These are phyloP conservation scores for Amanita rimosa DNA, from an alignment of 768 basidiomycete genomes.

Conservation along the genomic window DNA sequence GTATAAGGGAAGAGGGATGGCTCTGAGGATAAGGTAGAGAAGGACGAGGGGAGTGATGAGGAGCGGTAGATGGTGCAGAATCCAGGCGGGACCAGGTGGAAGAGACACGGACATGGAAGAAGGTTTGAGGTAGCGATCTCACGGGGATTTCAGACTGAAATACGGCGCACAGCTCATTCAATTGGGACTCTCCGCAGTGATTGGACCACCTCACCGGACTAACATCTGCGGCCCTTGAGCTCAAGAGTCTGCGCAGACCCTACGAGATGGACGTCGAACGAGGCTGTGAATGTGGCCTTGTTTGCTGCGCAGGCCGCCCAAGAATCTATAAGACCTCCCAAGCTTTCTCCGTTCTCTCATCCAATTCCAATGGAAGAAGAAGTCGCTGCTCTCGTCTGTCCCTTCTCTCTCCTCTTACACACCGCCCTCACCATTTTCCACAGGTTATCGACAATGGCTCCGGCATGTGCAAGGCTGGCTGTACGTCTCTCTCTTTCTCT, in stretches of 20 bases:
- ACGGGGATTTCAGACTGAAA: neutral
- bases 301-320: neutral
- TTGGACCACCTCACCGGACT: too few relatives aligned
- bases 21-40: conserved; percentile 8
- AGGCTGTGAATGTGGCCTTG: neutral
- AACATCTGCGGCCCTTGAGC: too few relatives aligned
- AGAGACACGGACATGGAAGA: conserved; percentile 1
- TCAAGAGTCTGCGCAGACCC: too few relatives aligned
- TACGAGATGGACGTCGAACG: too few relatives aligned
- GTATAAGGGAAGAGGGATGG: conserved; percentile 9
- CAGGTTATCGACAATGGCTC: conserved; percentile 91
- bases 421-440: neutral
- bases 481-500: conserved; percentile 44
- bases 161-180: neutral
- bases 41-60: conserved; percentile 9
- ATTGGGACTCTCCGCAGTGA: too few relatives aligned
- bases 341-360: too few relatives aligned
- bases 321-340: too few relatives aligned
- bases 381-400: conserved; percentile 35
- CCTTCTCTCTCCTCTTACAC: conserved; percentile 24
- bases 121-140: neutral
- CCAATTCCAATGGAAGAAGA: conserved; percentile 32
- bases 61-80: conserved; percentile 7
- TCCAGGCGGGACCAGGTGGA: conserved; percentile 12
- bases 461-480: conserved; percentile 99